Conservation (phyloP, 1,139 yeast genomes). For the Magnusiomyces sp. region DNA sequence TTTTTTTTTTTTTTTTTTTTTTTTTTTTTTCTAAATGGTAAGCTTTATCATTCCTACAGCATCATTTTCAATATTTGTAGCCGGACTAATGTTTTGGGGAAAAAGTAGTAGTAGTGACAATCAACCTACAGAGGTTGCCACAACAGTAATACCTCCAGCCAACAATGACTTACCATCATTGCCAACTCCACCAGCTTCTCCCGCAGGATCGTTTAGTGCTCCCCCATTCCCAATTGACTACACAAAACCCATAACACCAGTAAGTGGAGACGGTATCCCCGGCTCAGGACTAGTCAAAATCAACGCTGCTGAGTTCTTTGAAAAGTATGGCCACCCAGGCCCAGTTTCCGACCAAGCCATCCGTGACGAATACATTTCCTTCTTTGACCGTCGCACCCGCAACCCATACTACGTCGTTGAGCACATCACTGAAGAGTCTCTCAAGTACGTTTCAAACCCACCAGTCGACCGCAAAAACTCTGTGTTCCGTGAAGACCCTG, state of each 20-base stretch:
- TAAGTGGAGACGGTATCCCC: slow-evolving; percentile 2
- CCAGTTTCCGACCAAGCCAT: slow-evolving; percentile 78
- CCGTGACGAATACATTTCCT: slow-evolving; percentile 69
- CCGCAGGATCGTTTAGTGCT: neutral
- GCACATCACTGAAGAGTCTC: slow-evolving; percentile 72
- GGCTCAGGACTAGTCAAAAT: slow-evolving; percentile 10
- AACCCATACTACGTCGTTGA: slow-evolving; percentile 93
- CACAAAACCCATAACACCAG: neutral
- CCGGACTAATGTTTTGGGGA: slow-evolving; percentile 7
- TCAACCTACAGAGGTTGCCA: no score
- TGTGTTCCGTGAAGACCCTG: slow-evolving; percentile 77
- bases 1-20: no score
- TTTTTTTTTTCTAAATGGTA: no score
- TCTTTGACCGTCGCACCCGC: slow-evolving; percentile 75
- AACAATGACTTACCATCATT: neutral
- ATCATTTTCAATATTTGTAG: no score
- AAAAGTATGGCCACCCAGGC: slow-evolving; percentile 90
- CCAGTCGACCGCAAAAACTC: slow-evolving; percentile 61
- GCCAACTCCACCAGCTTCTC: neutral
- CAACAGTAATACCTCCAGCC: neutral
- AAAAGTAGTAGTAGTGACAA: neutral
- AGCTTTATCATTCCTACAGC: no score
- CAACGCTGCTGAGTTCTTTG: slow-evolving; percentile 34
- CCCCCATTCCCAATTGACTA: neutral
- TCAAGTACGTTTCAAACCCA: slow-evolving; percentile 36